Conservation (phyloP, 2,329 filamentous ascomycete genomes). For the Verticillium nubilum region DNA sequence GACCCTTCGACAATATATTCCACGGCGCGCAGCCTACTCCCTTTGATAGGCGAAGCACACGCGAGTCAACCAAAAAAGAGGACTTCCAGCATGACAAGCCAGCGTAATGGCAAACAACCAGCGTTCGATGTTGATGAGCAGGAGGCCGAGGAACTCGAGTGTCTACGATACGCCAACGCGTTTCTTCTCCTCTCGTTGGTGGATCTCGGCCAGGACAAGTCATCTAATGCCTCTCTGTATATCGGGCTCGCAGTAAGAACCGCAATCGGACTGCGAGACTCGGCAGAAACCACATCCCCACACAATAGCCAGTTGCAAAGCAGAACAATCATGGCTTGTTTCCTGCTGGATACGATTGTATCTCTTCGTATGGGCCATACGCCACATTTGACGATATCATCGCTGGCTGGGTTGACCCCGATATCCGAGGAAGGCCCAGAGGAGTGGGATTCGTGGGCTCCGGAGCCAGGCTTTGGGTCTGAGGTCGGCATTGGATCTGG, state of each 20-base stretch:
- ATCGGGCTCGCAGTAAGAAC: constrained; percentile 55
- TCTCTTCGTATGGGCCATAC: constrained; percentile 43
- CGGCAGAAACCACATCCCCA: not conserved
- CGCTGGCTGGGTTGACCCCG: constrained; percentile 35
- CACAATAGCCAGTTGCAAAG: not conserved
- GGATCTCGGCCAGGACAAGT: constrained; percentile 54
- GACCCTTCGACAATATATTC: constrained; percentile 39
- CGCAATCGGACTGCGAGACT: constrained; percentile 7
- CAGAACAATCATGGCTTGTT: constrained; percentile 44
- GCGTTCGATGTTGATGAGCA: not conserved
- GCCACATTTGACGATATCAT: constrained; percentile 43
- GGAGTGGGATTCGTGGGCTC: constrained; percentile 69
- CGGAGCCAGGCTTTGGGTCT: constrained; percentile 34
- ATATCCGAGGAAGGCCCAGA: constrained; percentile 63
- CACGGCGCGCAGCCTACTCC: constrained; percentile 43
- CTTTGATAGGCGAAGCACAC: constrained; percentile 33
- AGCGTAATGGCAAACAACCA: not conserved
- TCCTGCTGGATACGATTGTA: constrained; percentile 56
- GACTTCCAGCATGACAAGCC: not conserved
- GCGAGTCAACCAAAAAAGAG: not conserved
- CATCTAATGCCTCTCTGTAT: constrained; percentile 56
- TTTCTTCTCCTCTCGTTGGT: constrained; percentile 56
- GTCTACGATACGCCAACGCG: constrained; percentile 42
- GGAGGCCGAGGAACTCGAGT: not conserved
- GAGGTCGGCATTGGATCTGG: not conserved